Evolutionary conservation across 805 yeast species (phyloP), one percentile per base, ranked within the genome.

Genomic region (Saccharomyces cerevisiae): DNA sequence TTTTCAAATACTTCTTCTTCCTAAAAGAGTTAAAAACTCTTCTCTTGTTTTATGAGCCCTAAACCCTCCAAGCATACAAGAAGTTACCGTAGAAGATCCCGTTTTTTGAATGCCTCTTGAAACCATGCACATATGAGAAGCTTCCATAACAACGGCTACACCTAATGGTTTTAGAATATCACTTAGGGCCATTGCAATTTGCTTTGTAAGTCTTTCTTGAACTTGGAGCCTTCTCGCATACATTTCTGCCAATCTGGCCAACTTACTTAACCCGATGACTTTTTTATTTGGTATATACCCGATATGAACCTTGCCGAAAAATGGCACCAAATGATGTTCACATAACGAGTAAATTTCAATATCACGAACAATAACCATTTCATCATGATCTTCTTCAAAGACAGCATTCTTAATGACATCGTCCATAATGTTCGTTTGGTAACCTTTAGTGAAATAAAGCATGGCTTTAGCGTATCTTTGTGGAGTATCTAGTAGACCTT

Each of bases 81-180:
- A 88, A 21, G 99, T 94, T 32, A 90, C 84, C 1, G 99, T 94
- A 21, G 87, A 80, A 21, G 96, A 87, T 1, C 98, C 97, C 0
- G 96, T 83, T 72, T 94, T 94, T 71, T 94, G 97, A 28, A 94
- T 89, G 54, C 99, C 99, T 68, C 99, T 81, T 70, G 96, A 89
- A 28, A 92, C 98, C 99, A 94, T 94, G 71, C 99, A 94, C 99
- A 94, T 94, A 69, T 94, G 99, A 1, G 92, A 82, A 21, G 97
- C 97, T 72, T 94, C 99, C 65, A 94, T 90, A 28, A 94, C 98
- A 46, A 94, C 99, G 0, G 98, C 99, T 8, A 94, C 99, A 57
- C 99, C 99, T 65, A 91, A 80, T 17, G 99, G 99, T 65, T 87
- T 85, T 64, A 94, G 77, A 55, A 91, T 88, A 66, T 90, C 97